Conservation (phyloP, 257 asterid species). For the Jacaranda mimosifolia region DNA sequence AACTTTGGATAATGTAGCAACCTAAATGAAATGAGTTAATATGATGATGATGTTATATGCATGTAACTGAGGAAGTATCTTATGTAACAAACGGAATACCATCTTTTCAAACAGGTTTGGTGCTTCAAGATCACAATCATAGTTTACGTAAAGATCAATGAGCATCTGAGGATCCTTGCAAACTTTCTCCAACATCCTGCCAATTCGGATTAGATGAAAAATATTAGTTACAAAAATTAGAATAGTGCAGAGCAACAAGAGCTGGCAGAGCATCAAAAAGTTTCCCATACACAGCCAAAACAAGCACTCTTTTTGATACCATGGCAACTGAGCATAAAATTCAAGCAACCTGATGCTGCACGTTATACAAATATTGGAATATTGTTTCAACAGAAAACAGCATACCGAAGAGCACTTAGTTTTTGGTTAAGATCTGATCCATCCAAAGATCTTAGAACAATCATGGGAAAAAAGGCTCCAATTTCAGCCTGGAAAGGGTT, state of each 20-base stretch:
- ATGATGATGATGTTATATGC: slow-evolving; percentile 38
- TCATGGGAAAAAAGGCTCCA: slow-evolving; percentile 85
- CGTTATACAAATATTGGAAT: slow-evolving; percentile 28
- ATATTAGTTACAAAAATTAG: slow-evolving; percentile 16
- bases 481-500: slow-evolving; percentile 80
- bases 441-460: slow-evolving; percentile 84
- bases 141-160: slow-evolving; percentile 90
- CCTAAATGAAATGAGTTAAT: slow-evolving; percentile 59
- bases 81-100: slow-evolving; percentile 54
- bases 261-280: not conserved
- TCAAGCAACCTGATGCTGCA: slow-evolving; percentile 28
- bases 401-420: slow-evolving; percentile 79
- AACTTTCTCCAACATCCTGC: slow-evolving; percentile 93
- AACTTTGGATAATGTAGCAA: slow-evolving; percentile 79
- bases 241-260: slow-evolving; percentile 3
- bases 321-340: slow-evolving; percentile 26
- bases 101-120: slow-evolving; percentile 91
- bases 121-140: slow-evolving; percentile 95
- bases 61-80: slow-evolving; percentile 30
- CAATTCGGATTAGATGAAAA: slow-evolving; percentile 36
- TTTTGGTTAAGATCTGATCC: slow-evolving; percentile 87
- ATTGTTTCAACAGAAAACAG: slow-evolving; percentile 30
- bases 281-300: not conserved
- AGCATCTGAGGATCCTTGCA: slow-evolving; percentile 96
- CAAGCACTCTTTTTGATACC: slow-evolving; percentile 4